phyloP scores from a whole-genome alignment of 2,329 filamentous ascomycete genomes.

The Phialocephala sp. region DNA sequence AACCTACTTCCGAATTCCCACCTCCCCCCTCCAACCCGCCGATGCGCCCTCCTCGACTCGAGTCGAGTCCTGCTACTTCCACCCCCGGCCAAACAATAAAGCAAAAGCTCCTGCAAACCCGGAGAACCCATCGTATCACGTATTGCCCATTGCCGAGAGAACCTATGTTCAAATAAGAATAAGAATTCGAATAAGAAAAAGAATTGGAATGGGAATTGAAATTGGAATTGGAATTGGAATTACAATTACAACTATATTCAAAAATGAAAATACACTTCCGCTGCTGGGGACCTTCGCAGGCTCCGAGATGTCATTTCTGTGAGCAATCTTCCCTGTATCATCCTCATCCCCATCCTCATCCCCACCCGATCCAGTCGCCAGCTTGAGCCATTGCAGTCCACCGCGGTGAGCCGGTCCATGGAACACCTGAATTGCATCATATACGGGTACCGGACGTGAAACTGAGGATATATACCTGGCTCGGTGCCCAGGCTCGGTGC shows the following conservation, averaged over 20 bases:
- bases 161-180: neutral
- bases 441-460: neutral
- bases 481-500: no score
- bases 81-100: constrained; percentile 6
- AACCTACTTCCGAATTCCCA: no score
- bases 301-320: constrained; percentile 1
- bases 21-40: no score
- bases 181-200: neutral
- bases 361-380: neutral
- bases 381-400: neutral
- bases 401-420: constrained; percentile 4
- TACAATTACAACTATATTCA: neutral
- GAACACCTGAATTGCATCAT: neutral
- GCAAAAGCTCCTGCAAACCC: neutral
- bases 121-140: neutral
- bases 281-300: neutral
- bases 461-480: constrained; percentile 8
- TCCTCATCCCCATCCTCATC: no score
- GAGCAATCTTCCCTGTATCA: constrained; percentile 2
- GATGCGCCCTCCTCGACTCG: no score
- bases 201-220: neutral
- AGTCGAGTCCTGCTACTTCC: neutral
- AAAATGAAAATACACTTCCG: neutral
- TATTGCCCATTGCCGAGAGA: neutral
- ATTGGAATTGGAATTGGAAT: neutral